Conservation (phyloP, 257 asterid species). For the Ajuga chamaepitys region DNA sequence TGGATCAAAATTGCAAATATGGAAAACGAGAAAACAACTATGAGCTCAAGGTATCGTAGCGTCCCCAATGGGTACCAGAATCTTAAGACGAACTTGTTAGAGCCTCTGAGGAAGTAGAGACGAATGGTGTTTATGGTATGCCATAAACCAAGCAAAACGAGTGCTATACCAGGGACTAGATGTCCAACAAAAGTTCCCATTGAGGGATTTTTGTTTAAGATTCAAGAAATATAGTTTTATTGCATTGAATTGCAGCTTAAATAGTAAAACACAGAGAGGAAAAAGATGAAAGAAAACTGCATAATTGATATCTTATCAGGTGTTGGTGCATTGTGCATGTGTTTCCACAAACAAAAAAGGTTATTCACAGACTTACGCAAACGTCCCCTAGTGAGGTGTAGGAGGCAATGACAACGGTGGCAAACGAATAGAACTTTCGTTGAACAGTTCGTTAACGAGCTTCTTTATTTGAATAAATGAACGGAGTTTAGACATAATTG, state of each 20-base stretch:
- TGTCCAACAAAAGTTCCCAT: conserved; percentile 70
- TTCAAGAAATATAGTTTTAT: neutral
- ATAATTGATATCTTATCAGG: conserved; percentile 29
- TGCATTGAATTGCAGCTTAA: conserved; percentile 25
- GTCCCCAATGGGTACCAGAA: conserved; percentile 58
- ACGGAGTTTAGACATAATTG: no score
- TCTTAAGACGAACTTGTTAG: conserved; percentile 43
- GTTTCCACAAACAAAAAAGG: conserved; percentile 46
- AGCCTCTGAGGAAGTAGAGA: conserved; percentile 33
- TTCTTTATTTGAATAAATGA: no score
- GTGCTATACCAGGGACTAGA: conserved; percentile 56
- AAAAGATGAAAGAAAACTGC: conserved; percentile 9
- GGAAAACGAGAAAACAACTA: conserved; percentile 51
- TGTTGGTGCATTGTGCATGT: conserved; percentile 70
- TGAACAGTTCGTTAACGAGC: no score
- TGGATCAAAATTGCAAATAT: conserved; percentile 46
- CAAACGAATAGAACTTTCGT: no score
- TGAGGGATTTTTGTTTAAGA: conserved; percentile 1
- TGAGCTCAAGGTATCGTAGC: conserved; percentile 43
- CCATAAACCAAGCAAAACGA: conserved; percentile 68
- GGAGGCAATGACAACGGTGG: conserved; percentile 19
- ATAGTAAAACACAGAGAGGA: conserved; percentile 18
- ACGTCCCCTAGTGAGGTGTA: conserved; percentile 14
- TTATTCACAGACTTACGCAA: neutral
- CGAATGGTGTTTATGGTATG: conserved; percentile 49